A percentile compares a stretch with the other conserved stretches of the same genome.
These are phyloP conservation scores for Podaxis carcinomalis DNA, from an alignment of 768 basidiomycete genomes.

Conservation along the genomic window DNA sequence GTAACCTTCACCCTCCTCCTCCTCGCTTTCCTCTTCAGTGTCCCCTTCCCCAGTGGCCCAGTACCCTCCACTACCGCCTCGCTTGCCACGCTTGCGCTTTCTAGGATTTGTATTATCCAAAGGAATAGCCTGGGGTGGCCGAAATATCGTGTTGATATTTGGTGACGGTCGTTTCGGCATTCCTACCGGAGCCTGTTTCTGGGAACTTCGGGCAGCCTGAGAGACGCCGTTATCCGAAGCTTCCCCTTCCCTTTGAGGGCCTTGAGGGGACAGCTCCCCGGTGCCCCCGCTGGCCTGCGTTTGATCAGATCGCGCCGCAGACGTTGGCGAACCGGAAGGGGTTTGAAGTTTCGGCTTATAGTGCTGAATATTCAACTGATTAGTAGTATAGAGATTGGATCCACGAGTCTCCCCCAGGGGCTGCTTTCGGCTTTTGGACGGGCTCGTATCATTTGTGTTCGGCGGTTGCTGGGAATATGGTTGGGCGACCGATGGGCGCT, in stretches of 20 bases:
- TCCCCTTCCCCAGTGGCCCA: slow-evolving; percentile 20
- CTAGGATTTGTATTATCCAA: slow-evolving; percentile 9
- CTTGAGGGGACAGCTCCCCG: neutral
- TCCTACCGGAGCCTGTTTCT: neutral
- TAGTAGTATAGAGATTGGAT: neutral
- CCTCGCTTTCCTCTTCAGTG: slow-evolving; percentile 37
- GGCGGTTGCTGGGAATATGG: neutral
- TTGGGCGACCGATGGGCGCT: neutral
- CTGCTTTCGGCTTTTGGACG: neutral
- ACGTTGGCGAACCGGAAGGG: neutral
- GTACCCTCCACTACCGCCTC: slow-evolving; percentile 13
- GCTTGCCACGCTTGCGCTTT: slow-evolving; percentile 23
- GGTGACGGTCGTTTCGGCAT: neutral
- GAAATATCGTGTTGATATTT: neutral
- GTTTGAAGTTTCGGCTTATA: slow-evolving; percentile 1
- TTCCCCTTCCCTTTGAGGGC: neutral
- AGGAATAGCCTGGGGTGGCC: neutral
- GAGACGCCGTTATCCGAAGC: neutral
- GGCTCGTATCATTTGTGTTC: neutral
- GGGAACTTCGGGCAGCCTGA: slow-evolving; percentile 3
- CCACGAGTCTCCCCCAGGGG: neutral
- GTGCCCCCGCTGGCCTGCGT: neutral
- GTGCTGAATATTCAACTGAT: slow-evolving; percentile 2
- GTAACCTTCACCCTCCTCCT: slow-evolving; percentile 29
- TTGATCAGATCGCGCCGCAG: neutral